Evolutionary conservation across 441 rosid genomes (phyloP).

Genomic region (Gossypium armourianum): DNA sequence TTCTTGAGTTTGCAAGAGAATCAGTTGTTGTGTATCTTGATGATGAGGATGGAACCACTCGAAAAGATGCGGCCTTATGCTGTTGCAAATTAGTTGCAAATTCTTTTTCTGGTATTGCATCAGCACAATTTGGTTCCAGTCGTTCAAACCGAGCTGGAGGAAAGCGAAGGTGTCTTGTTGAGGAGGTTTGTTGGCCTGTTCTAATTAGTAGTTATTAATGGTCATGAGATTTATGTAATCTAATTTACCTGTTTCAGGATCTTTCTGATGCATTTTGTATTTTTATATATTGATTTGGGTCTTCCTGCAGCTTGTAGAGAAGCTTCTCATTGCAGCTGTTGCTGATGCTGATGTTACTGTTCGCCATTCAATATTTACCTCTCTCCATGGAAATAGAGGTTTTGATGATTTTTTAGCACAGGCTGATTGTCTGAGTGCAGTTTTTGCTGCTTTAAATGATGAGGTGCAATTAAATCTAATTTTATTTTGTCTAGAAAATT

Average conservation of each 20-base stretch:
- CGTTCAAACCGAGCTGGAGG: constrained; percentile 78
- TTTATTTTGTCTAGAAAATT: constrained; percentile 1
- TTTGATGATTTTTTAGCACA: constrained; percentile 95
- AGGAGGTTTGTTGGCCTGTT: constrained; percentile 65
- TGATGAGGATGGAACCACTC: constrained; percentile 82
- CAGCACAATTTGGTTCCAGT: constrained; percentile 56
- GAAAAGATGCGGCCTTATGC: constrained; percentile 96
- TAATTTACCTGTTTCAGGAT: neutral
- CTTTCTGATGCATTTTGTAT: constrained; percentile 20
- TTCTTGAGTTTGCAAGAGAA: constrained; percentile 90
- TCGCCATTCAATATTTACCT: constrained; percentile 80
- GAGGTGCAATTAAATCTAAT: constrained; percentile 50
- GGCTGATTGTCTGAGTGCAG: constrained; percentile 90
- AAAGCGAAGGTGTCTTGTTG: constrained; percentile 72
- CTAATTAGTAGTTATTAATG: constrained; percentile 25
- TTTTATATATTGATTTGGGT: constrained; percentile 22
- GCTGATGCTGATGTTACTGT: constrained; percentile 96
- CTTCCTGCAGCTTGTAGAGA: constrained; percentile 82
- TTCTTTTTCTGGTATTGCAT: constrained; percentile 52
- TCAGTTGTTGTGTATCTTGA: constrained; percentile 82
- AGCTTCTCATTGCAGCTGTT: constrained; percentile 91
- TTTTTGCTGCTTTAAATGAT: constrained; percentile 96
- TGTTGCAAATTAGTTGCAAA: constrained; percentile 89
- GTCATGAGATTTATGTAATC: neutral
- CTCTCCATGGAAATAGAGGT: constrained; percentile 67